phyloP scores from a whole-genome alignment of 2,329 filamentous ascomycete genomes.

The Talaromyces sp. region DNA sequence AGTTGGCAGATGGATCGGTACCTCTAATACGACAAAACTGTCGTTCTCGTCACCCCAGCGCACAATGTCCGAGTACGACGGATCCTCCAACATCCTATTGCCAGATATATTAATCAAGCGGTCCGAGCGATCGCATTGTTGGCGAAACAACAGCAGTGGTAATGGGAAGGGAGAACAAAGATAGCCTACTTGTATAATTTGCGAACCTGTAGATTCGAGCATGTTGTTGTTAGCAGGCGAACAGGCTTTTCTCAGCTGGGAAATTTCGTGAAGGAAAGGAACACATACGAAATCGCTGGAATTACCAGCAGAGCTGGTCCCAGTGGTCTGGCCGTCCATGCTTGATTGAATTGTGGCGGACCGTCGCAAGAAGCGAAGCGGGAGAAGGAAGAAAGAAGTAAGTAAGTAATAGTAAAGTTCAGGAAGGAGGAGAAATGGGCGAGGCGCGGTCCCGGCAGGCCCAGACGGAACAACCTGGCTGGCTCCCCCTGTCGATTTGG shows the following conservation, averaged over 20 bases:
- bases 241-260: neutral
- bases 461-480: slow-evolving; percentile 2
- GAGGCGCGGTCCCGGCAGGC: slow-evolving; percentile 10
- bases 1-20: slow-evolving; percentile 34
- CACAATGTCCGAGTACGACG: slow-evolving; percentile 84
- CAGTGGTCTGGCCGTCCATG: slow-evolving; percentile 45
- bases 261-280: neutral
- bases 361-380: slow-evolving; percentile 29
- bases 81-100: slow-evolving; percentile 90
- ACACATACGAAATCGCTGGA: slow-evolving; percentile 82
- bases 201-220: slow-evolving; percentile 62
- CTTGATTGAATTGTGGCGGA: slow-evolving; percentile 15
- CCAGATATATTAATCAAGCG: slow-evolving; percentile 8
- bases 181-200: slow-evolving; percentile 88
- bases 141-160: slow-evolving; percentile 11
- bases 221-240: neutral
- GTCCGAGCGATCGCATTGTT: slow-evolving; percentile 13
- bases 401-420: neutral
- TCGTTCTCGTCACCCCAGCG: slow-evolving; percentile 93
- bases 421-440: slow-evolving; percentile 2
- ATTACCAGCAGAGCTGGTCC: slow-evolving; percentile 59
- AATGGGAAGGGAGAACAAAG: slow-evolving; percentile 12
- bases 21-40: slow-evolving; percentile 95
- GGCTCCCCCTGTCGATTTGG: neutral
- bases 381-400: neutral